These are phyloP conservation scores for Talaromyces adpressus DNA, from an alignment of 495 filamentous ascomycete genomes.

Conservation along the genomic window DNA sequence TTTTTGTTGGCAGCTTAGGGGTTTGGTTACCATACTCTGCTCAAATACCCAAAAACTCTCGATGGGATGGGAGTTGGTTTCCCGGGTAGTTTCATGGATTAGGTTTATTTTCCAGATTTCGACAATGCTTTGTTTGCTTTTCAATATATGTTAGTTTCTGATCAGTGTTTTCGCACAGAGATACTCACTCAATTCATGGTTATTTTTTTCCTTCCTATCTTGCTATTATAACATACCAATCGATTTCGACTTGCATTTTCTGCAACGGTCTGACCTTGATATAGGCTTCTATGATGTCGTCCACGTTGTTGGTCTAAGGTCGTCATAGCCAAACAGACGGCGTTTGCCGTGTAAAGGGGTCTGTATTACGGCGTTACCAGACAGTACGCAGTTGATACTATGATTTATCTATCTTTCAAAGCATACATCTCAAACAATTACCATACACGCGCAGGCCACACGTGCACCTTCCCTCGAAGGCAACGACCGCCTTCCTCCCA, in stretches of 20 bases:
- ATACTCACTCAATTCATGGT: neutral
- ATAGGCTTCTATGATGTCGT: neutral
- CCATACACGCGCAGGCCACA: neutral
- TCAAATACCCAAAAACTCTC: too few relatives aligned
- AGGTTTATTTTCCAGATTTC: neutral
- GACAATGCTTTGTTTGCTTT: neutral
- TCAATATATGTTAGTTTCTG: neutral
- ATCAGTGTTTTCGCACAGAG: neutral
- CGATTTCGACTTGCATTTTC: too few relatives aligned
- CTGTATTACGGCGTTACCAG: neutral
- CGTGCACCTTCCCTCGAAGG: neutral
- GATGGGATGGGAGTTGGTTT: too few relatives aligned
- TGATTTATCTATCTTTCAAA: neutral
- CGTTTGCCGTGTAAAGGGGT: neutral
- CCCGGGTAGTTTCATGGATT: neutral
- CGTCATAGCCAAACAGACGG: neutral
- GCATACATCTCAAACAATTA: neutral
- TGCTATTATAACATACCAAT: too few relatives aligned
- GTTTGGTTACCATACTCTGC: neutral
- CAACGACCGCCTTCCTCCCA: too few relatives aligned
- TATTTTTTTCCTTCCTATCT: neutral
- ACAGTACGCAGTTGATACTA: neutral
- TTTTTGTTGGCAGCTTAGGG: neutral
- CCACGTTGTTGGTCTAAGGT: neutral
- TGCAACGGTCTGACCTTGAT: neutral